phyloP scores from a whole-genome alignment of 768 basidiomycete species.

The Panaeolus cyanescens region DNA sequence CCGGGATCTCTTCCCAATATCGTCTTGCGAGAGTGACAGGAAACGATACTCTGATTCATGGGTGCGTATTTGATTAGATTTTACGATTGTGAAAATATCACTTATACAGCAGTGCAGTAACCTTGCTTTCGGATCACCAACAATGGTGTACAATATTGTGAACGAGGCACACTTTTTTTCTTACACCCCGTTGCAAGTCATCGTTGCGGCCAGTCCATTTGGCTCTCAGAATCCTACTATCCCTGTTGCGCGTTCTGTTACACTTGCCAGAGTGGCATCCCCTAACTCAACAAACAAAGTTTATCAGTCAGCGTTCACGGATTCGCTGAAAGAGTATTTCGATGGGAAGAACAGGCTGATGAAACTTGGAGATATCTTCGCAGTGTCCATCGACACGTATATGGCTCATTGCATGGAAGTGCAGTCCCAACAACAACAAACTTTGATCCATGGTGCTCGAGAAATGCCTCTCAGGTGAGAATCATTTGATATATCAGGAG shows the following conservation, averaged over 20 bases:
- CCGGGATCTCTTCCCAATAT: constrained; percentile 31
- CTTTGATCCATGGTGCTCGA: background rate
- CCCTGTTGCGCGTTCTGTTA: constrained; percentile 69
- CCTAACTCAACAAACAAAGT: constrained; percentile 64
- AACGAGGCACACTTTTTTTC: constrained; percentile 23
- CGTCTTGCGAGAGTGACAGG: constrained; percentile 63
- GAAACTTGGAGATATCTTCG: constrained; percentile 75
- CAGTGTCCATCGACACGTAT: constrained; percentile 63
- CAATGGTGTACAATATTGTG: constrained; percentile 35
- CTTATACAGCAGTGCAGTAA: no score
- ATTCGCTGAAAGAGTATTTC: constrained; percentile 67
- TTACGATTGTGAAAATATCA: no score
- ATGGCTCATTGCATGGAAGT: constrained; percentile 3
- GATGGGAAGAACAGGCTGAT: constrained; percentile 53
- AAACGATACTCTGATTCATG: constrained; percentile 41
- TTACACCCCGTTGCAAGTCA: constrained; percentile 23
- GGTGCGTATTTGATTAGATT: constrained; percentile 33
- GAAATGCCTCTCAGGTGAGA: constrained; percentile 1
- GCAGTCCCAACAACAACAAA: background rate
- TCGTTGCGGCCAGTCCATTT: constrained; percentile 58
- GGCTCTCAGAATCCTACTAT: constrained; percentile 58
- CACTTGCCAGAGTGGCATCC: constrained; percentile 80
- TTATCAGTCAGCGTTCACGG: constrained; percentile 64
- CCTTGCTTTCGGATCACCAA: background rate
- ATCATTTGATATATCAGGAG: background rate